These are phyloP conservation scores for Penicillium samsonianum DNA, from an alignment of 495 filamentous ascomycete species.

Conservation along the genomic window DNA sequence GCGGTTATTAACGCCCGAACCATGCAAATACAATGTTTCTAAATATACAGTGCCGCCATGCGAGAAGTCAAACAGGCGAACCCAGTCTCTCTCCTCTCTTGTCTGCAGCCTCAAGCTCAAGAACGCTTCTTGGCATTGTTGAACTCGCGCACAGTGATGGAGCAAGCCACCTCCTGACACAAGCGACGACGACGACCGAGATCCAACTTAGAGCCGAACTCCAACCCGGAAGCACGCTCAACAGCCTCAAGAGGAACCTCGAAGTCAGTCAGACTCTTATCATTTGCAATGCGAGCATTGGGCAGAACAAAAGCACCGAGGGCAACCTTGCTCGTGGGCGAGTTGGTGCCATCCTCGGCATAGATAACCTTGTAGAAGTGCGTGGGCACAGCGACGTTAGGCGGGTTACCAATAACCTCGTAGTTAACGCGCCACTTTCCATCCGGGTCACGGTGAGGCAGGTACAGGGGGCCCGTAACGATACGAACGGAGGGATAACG, in stretches of 20 bases:
- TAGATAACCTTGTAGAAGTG: slow-evolving; percentile 99
- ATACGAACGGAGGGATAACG: slow-evolving; percentile 87
- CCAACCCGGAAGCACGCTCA: slow-evolving; percentile 86
- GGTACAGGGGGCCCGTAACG: slow-evolving; percentile 91
- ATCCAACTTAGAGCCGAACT: slow-evolving; percentile 82
- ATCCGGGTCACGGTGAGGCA: slow-evolving; percentile 79
- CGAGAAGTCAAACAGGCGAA: neutral
- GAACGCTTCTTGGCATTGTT: slow-evolving; percentile 43
- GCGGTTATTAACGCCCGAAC: slow-evolving; percentile 26
- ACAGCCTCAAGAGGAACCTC: slow-evolving; percentile 92
- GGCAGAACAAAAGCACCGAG: slow-evolving; percentile 94
- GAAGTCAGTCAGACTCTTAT: slow-evolving; percentile 81
- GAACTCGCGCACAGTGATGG: slow-evolving; percentile 77
- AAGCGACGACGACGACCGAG: slow-evolving; percentile 70
- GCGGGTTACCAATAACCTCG: slow-evolving; percentile 94
- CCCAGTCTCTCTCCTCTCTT: neutral
- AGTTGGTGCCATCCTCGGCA: slow-evolving; percentile 74
- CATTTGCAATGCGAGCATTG: slow-evolving; percentile 86
- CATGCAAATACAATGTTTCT: slow-evolving; percentile 28
- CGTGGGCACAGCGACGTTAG: slow-evolving; percentile 93
- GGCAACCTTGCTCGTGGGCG: slow-evolving; percentile 67
- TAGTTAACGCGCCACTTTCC: slow-evolving; percentile 94
- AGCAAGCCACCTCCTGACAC: slow-evolving; percentile 82
- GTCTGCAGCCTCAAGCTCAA: neutral
- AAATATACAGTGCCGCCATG: slow-evolving; percentile 26